Evolutionary conservation across 768 basidiomycete genomes (phyloP), one percentile per base, ranked within the genome.

Genomic region (Boletus edulis): DNA sequence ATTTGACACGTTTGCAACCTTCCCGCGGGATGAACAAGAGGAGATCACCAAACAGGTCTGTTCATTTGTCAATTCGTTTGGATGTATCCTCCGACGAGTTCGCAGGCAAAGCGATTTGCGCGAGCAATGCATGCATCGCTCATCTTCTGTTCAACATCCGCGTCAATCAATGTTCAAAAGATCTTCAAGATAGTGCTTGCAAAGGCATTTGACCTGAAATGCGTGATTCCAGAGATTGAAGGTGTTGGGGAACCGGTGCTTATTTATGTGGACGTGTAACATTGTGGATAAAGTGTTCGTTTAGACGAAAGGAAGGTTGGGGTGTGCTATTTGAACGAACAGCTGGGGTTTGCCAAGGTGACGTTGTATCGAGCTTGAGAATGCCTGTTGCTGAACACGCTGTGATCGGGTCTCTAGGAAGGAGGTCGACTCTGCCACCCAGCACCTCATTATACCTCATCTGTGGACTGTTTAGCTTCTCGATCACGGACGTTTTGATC

Each of bases 91-190:
- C 55, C 60, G 52, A 55, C 46, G 15, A 50, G 51, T 52, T 38
- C 35, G 3, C 67, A 95, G 91, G 96, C 97, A 42, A 97, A 97
- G 72, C 86, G 96, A 63, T 99, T 99, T 74, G 93, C 95, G 57
- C 89, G 91, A 71, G 97, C 97, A 48, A 99, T 99, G 97, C 95
- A 98, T 71, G 95, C 97, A 17, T 96, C 95, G n/a, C 76, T 99
- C 56, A 97, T 99, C 72, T 99, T 98, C 75, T 99, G 96, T 76
- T 98, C 96, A 48, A 99, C 97, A 46, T 92, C 93, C 46, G 95
- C 96, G 60, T 95, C 95, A 57, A 97, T 98, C 78, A 99, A 99
- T 74, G 96, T 99, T 51, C 97, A 99, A 79, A 99, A 99, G 80
- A 96, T 96, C 62, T 96, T 96, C 84, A 95, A 97, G 79, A 97